A percentile compares a stretch with the other conserved stretches of the same genome.
These are phyloP conservation scores for Salix dunnii DNA, from an alignment of 345 rosid genomes.

Conservation along the genomic window DNA sequence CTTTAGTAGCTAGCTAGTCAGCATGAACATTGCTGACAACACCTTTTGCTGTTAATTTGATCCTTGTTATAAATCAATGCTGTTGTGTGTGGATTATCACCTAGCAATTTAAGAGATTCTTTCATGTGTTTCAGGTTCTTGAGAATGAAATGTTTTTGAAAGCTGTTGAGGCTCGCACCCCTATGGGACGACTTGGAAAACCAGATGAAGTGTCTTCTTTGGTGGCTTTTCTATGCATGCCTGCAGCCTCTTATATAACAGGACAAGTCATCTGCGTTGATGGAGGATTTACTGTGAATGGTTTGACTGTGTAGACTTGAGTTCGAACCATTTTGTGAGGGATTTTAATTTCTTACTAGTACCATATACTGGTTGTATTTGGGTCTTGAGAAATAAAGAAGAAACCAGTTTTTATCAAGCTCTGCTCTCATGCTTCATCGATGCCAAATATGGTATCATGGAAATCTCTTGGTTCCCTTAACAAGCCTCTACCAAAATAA, in stretches of 20 bases:
- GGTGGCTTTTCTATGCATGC: conserved; percentile 20
- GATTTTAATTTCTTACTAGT: not conserved
- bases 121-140: not conserved
- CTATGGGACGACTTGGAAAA: conserved; percentile 10
- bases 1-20: no score
- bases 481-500: no score
- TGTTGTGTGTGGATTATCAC: not conserved
- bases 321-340: not conserved
- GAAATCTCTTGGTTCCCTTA: no score
- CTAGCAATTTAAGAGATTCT: not conserved
- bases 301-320: not conserved
- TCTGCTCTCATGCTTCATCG: no score
- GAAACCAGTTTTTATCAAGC: no score
- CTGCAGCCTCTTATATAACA: conserved; percentile 21
- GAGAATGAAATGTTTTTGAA: not conserved
- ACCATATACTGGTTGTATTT: no score
- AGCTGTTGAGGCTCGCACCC: not conserved
- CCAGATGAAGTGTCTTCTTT: conserved; percentile 11
- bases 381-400: no score
- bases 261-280: conserved; percentile 21
- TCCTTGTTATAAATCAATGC: not conserved
- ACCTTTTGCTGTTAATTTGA: not conserved
- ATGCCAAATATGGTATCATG: no score
- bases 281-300: conserved; percentile 17
- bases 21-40: no score